Evolutionary conservation across 805 yeast species (phyloP).

Genomic region (Candida chilensis): DNA sequence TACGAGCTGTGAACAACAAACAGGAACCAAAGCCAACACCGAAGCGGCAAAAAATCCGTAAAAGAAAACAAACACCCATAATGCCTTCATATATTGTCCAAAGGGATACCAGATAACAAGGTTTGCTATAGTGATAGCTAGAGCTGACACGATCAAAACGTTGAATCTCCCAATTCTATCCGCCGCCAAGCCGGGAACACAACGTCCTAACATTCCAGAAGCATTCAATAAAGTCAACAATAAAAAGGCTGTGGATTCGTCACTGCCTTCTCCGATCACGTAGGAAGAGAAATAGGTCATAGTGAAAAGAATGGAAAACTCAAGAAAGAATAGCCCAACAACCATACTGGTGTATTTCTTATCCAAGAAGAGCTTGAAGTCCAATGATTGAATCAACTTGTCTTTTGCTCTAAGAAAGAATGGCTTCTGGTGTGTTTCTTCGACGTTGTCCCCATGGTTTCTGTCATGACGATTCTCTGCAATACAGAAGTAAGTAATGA

Average conservation of each 20-base stretch:
- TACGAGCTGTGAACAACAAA: background rate
- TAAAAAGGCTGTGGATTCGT: slow-evolving; percentile 26
- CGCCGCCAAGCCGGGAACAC: background rate
- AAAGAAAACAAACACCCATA: background rate
- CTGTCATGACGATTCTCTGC: too few species aligned
- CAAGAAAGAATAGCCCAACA: slow-evolving; percentile 32
- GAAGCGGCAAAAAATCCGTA: slow-evolving; percentile 1
- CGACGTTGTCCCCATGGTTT: too few species aligned
- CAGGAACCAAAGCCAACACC: background rate
- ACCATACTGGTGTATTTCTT: slow-evolving; percentile 18
- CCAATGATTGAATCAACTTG: too few species aligned
- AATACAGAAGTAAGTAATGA: background rate
- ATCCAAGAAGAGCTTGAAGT: slow-evolving; percentile 25
- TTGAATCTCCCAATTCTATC: background rate
- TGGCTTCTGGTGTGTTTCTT: too few species aligned
- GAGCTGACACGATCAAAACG: background rate
- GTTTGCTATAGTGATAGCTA: background rate
- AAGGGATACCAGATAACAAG: slow-evolving; percentile 1
- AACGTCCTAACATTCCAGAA: slow-evolving; percentile 7
- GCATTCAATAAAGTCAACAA: slow-evolving; percentile 27
- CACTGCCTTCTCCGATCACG: slow-evolving; percentile 39
- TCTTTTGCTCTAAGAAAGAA: too few species aligned
- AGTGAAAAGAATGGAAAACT: slow-evolving; percentile 42
- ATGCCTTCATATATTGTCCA: background rate
- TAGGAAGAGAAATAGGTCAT: slow-evolving; percentile 50